These are phyloP conservation scores for Leccinum barrowsii DNA, from an alignment of 768 basidiomycete species.

Conservation along the genomic window DNA sequence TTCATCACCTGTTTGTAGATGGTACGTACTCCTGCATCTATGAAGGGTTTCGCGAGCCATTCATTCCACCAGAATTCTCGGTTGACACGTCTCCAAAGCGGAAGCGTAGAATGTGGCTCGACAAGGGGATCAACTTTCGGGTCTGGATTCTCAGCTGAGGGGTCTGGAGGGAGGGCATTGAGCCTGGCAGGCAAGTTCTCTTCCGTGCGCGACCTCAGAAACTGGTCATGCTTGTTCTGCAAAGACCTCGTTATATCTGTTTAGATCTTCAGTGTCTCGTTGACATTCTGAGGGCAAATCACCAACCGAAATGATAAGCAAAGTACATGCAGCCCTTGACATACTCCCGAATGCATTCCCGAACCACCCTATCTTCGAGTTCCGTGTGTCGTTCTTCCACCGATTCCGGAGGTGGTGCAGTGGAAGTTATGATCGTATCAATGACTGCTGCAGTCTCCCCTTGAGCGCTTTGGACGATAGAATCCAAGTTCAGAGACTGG, in stretches of 20 bases:
- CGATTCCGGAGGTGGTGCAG: constrained; percentile 60
- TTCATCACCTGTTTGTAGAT: neutral
- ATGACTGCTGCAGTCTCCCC: constrained; percentile 53
- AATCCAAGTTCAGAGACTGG: constrained; percentile 31
- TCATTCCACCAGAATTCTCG: constrained; percentile 97
- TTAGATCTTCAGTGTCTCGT: neutral
- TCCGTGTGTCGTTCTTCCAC: constrained; percentile 68
- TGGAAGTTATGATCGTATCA: constrained; percentile 52
- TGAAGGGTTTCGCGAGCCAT: constrained; percentile 76
- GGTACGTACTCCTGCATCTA: constrained; percentile 75
- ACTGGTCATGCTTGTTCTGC: constrained; percentile 73
- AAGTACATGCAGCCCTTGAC: constrained; percentile 89
- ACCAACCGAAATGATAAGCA: constrained; percentile 76
- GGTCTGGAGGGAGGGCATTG: constrained; percentile 43
- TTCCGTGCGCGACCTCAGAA: constrained; percentile 53
- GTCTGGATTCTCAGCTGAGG: constrained; percentile 20
- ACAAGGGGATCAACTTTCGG: constrained; percentile 49
- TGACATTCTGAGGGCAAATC: neutral
- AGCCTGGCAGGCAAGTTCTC: constrained; percentile 59
- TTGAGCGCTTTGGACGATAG: constrained; percentile 43
- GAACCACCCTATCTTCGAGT: constrained; percentile 78
- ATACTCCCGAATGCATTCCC: constrained; percentile 74
- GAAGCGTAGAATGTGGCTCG: constrained; percentile 75
- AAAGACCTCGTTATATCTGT: constrained; percentile 80
- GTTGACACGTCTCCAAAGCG: constrained; percentile 90